Conservation (phyloP, 2,329 filamentous ascomycete genomes). For the Talaromyces amestolkiae region DNA sequence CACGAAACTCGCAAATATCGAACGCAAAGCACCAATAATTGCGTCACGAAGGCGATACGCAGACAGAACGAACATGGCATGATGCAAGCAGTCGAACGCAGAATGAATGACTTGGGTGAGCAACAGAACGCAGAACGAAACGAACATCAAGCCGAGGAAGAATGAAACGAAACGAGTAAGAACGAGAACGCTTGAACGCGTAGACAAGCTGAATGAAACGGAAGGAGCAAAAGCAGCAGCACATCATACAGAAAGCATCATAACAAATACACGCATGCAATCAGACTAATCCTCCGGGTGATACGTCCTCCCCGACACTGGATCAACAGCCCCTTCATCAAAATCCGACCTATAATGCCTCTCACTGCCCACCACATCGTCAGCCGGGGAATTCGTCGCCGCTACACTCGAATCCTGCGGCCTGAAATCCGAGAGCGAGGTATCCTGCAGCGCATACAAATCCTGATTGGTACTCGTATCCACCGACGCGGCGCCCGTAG, state of each 20-base stretch:
- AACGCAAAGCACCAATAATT: neutral
- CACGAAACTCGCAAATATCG: neutral
- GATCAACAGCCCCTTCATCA: conserved; percentile 19
- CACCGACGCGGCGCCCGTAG: conserved; percentile 1
- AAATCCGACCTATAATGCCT: conserved; percentile 9
- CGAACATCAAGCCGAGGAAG: neutral
- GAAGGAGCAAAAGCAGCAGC: neutral
- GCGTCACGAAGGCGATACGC: neutral
- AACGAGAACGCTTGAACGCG: conserved; percentile 1
- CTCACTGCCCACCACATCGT: conserved; percentile 13
- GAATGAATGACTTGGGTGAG: conserved; percentile 5
- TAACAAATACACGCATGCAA: neutral
- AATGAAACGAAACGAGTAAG: neutral
- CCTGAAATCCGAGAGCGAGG: neutral
- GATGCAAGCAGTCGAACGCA: neutral
- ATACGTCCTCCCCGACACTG: conserved; percentile 19
- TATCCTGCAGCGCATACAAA: conserved; percentile 4
- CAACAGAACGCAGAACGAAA: neutral
- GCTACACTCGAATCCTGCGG: neutral
- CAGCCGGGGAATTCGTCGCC: conserved; percentile 14
- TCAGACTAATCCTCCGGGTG: conserved; percentile 11
- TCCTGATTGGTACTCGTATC: conserved; percentile 11
- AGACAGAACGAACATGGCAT: neutral
- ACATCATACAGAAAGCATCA: neutral
- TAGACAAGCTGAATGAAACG: neutral